A percentile compares a stretch with the other conserved stretches of the same genome.
These are phyloP conservation scores for Malbranchea zuffiana DNA, from an alignment of 2,329 filamentous ascomycete species.

Conservation along the genomic window DNA sequence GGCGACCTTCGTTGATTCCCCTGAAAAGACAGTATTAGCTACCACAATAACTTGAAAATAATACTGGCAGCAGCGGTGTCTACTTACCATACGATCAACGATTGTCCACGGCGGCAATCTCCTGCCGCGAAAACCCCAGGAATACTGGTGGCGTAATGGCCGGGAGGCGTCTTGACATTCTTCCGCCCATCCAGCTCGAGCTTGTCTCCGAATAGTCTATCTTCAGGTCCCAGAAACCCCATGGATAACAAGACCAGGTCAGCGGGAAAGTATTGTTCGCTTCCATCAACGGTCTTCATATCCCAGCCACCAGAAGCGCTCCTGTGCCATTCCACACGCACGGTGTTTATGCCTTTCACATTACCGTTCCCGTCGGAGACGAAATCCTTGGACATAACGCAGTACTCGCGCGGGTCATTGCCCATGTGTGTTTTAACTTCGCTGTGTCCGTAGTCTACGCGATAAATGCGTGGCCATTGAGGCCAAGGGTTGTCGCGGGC, in stretches of 20 bases:
- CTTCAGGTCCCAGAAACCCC: slow-evolving; percentile 93
- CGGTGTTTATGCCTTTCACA: slow-evolving; percentile 91
- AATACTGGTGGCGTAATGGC: slow-evolving; percentile 80
- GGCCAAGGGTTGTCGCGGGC: slow-evolving; percentile 95
- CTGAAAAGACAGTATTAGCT: slow-evolving; percentile 29
- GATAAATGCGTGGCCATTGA: slow-evolving; percentile 95
- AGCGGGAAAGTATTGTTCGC: slow-evolving; percentile 90
- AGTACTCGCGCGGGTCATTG: slow-evolving; percentile 92
- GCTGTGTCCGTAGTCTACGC: slow-evolving; percentile 93
- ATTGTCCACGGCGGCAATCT: slow-evolving; percentile 90
- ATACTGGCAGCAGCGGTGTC: not conserved
- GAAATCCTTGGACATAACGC: slow-evolving; percentile 96
- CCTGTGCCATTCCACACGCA: slow-evolving; percentile 94
- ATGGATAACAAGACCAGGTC: slow-evolving; percentile 90
- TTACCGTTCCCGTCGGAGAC: slow-evolving; percentile 77
- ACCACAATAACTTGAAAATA: not conserved
- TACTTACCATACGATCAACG: slow-evolving; percentile 82
- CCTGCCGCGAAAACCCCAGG: slow-evolving; percentile 86
- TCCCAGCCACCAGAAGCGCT: slow-evolving; percentile 84
- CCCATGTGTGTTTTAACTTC: slow-evolving; percentile 95
- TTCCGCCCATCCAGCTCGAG: slow-evolving; percentile 87
- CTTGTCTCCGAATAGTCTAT: slow-evolving; percentile 71
- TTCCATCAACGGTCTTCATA: slow-evolving; percentile 94
- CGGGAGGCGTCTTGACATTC: slow-evolving; percentile 87
- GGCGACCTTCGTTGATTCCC: slow-evolving; percentile 95